Conservation (phyloP, 352 stramenopile genomes). For the Phytophthora macrochlamydospora region DNA sequence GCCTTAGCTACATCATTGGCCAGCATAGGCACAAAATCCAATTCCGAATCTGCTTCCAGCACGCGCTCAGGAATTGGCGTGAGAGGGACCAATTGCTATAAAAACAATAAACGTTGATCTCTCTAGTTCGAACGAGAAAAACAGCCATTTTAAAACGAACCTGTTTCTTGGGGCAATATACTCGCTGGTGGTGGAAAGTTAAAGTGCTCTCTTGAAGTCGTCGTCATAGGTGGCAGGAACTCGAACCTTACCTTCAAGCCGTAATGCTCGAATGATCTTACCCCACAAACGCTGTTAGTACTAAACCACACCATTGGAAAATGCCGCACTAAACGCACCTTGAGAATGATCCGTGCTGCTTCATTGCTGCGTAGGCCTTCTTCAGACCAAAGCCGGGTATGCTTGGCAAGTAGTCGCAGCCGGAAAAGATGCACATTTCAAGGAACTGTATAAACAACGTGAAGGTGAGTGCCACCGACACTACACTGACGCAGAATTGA, state of each 20-base stretch:
- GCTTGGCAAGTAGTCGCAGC: slow-evolving; percentile 89
- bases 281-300: neutral
- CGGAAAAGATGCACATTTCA: slow-evolving; percentile 92
- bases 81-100: slow-evolving; percentile 67
- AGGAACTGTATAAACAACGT: slow-evolving; percentile 55
- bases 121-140: too few relatives aligned
- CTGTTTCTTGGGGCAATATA: slow-evolving; percentile 64
- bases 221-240: slow-evolving; percentile 63
- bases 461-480: neutral
- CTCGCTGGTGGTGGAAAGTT: slow-evolving; percentile 79
- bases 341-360: slow-evolving; percentile 73
- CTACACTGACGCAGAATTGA: neutral
- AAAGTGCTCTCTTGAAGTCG: slow-evolving; percentile 58
- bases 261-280: slow-evolving; percentile 64
- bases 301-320: neutral
- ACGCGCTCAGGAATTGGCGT: slow-evolving; percentile 52
- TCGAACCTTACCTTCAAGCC: slow-evolving; percentile 67
- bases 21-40: slow-evolving; percentile 73
- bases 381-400: slow-evolving; percentile 87
- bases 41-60: slow-evolving; percentile 29
- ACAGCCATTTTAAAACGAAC: slow-evolving; percentile 21
- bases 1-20: slow-evolving; percentile 41
- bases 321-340: slow-evolving; percentile 34
- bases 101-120: neutral
- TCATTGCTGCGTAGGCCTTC: slow-evolving; percentile 72